Percentiles rank a stretch among this genome's conserved stretches.
These are phyloP conservation scores for bread wheat (Triticum aestivum) DNA, from an alignment of 176 grass and related monocot genomes.

Conservation along the genomic window IWGSC_CS_RefSeq_v2.1 NC_057810.1:447356063-447356562, in stretches of 20 bases:
- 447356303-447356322: background rate
- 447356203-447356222: no score
- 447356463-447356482: background rate
- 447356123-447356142: no score
- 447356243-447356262: background rate
- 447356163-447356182: no score
- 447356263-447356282: background rate
- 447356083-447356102: no score
- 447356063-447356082: no score
- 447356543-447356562: constrained; percentile 81
- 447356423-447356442: constrained; percentile 8
- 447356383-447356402: constrained; percentile 71
- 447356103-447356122: no score
- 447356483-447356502: constrained; percentile 54
- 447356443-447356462: background rate
- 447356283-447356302: background rate
- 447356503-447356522: constrained; percentile 97
- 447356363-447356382: constrained; percentile 79
- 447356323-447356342: background rate
- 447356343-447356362: constrained; percentile 4
- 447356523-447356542: constrained; percentile 94
- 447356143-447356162: no score
- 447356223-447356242: background rate
- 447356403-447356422: constrained; percentile 31
- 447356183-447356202: no score